phyloP scores from a whole-genome alignment of 2,329 filamentous ascomycete species.

The Ascosphaera aggregata region DNA sequence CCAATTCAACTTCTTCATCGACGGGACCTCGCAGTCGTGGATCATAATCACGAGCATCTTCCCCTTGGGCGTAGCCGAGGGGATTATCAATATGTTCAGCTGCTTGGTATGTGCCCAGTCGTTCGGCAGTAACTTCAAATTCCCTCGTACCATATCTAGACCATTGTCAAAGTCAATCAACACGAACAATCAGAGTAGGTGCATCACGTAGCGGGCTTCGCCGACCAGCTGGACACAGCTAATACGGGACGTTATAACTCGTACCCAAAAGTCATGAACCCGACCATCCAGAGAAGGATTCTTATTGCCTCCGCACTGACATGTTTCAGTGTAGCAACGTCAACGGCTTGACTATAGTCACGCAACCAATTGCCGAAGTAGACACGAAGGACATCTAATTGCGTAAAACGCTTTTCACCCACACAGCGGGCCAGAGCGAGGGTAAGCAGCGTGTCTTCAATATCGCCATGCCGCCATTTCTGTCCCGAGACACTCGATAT shows the following conservation, averaged over 20 bases:
- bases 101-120: conserved; percentile 58
- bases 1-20: conserved; percentile 54
- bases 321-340: conserved; percentile 76
- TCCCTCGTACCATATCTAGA: conserved; percentile 42
- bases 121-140: conserved; percentile 60
- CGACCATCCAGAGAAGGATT: conserved; percentile 67
- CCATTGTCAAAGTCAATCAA: conserved; percentile 2
- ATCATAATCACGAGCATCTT: conserved; percentile 67
- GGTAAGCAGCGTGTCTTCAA: conserved; percentile 69
- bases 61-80: conserved; percentile 71
- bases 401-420: conserved; percentile 63
- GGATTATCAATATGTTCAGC: conserved; percentile 65
- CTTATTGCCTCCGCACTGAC: conserved; percentile 82
- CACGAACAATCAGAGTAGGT: too few species aligned
- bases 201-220: not conserved
- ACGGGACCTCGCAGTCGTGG: conserved; percentile 58
- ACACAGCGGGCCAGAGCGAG: conserved; percentile 40
- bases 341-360: conserved; percentile 85
- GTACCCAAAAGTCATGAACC: conserved; percentile 72
- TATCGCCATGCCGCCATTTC: conserved; percentile 81
- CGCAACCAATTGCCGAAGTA: conserved; percentile 95
- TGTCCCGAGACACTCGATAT: conserved; percentile 60
- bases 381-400: conserved; percentile 66
- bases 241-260: not conserved
- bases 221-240: not conserved